Conservation (phyloP, 2,329 filamentous ascomycete genomes). For the Paecilomyces fulvus region DNA sequence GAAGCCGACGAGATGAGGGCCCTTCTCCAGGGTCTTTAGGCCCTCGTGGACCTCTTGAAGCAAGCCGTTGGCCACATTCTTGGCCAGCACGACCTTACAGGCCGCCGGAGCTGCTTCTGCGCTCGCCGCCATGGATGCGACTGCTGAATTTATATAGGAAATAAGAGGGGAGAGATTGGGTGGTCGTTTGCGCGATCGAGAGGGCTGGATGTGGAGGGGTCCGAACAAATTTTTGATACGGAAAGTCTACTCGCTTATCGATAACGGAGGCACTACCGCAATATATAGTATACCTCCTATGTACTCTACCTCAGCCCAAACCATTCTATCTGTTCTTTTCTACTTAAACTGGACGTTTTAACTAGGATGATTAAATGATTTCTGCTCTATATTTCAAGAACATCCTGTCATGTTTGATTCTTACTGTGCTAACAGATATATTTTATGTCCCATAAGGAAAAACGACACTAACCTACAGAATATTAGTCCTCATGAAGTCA, state of each 20-base stretch:
- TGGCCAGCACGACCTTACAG: conserved; percentile 90
- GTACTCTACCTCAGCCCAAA: not conserved
- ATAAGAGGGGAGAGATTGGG: conserved; percentile 2
- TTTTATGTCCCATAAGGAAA: too few species aligned
- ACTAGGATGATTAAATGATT: too few species aligned
- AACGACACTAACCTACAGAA: too few species aligned
- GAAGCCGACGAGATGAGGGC: conserved; percentile 81
- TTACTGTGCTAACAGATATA: too few species aligned
- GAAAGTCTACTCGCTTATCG: conserved; percentile 31
- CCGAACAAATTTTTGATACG: conserved; percentile 16
- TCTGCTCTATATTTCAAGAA: too few species aligned
- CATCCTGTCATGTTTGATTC: too few species aligned
- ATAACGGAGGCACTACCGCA: conserved; percentile 16
- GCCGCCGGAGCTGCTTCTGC: conserved; percentile 30
- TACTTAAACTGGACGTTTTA: too few species aligned
- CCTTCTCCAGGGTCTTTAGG: conserved; percentile 60
- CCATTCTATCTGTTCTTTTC: too few species aligned
- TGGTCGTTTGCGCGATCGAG: not conserved
- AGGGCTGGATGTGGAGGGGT: conserved; percentile 7
- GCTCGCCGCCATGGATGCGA: conserved; percentile 23
- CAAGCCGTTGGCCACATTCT: conserved; percentile 74
- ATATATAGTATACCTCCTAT: not conserved
- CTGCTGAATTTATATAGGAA: conserved; percentile 1
- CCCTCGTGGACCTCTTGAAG: conserved; percentile 70
- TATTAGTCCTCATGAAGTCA: too few species aligned